A percentile compares a stretch with the other conserved stretches of the same genome.
Evolutionary conservation across 2,329 filamentous ascomycete genomes (phyloP).

Genomic region (Cryphonectria carpinicola): DNA sequence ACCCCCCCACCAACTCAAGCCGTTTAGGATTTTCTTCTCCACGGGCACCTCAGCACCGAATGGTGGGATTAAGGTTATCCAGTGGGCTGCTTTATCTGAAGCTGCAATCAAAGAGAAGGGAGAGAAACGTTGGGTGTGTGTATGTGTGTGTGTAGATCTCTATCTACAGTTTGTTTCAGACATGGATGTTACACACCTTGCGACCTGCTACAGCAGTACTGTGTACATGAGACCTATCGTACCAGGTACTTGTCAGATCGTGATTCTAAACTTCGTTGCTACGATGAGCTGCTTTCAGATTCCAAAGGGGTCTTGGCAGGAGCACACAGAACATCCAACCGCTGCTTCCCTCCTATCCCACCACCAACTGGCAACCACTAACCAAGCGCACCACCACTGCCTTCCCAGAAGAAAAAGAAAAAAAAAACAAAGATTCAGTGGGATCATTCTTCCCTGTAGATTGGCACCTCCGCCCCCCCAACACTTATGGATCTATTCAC

Average conservation of each 20-base stretch:
- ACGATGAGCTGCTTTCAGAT: not conserved
- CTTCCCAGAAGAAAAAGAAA: too few relatives aligned
- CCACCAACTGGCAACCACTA: not conserved
- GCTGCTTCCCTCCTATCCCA: too few relatives aligned
- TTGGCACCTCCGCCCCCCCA: not conserved
- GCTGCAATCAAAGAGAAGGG: not conserved
- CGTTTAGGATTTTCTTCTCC: not conserved
- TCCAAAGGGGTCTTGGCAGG: not conserved
- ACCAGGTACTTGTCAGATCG: not conserved
- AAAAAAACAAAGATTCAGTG: too few relatives aligned
- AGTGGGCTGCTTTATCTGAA: not conserved
- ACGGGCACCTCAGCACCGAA: not conserved
- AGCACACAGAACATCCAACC: not conserved
- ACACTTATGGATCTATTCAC: not conserved
- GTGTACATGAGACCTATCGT: not conserved
- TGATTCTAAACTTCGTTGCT: not conserved
- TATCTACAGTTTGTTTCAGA: not conserved
- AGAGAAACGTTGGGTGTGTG: not conserved
- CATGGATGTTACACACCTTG: not conserved
- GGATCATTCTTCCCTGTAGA: not conserved
- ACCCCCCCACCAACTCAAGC: not conserved
- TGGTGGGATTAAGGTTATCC: constrained; percentile 4
- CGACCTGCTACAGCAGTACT: not conserved
- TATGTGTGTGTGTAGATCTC: not conserved
- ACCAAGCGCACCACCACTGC: too few relatives aligned